Percentiles rank a stretch among this genome's conserved stretches.
Evolutionary conservation across 805 yeast genomes (phyloP).

Genomic region (Saccharomycopsis capsularis): DNA sequence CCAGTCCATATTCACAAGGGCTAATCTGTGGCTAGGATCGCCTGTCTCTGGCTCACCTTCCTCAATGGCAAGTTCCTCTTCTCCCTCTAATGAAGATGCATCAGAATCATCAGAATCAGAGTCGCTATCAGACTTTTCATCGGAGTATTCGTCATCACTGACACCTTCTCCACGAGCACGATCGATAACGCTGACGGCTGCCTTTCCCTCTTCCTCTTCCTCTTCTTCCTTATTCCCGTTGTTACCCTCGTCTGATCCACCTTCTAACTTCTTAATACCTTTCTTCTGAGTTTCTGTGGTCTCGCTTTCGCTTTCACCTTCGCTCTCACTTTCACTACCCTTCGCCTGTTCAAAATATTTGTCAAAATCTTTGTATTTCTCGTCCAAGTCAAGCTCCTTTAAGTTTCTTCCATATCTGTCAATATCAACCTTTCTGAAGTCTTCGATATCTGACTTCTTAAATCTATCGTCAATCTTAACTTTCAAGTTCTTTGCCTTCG

Average conservation of each 20-base stretch:
- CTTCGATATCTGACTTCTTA: constrained; percentile 51
- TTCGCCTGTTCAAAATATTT: constrained; percentile 48
- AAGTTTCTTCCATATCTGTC: constrained; percentile 85
- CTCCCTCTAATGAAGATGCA: constrained; percentile 38
- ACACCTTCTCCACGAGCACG: constrained; percentile 27
- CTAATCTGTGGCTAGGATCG: constrained; percentile 75
- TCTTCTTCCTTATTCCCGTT: constrained; percentile 29
- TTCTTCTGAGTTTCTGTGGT: constrained; percentile 48
- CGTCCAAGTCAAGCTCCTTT: constrained; percentile 32
- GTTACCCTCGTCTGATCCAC: constrained; percentile 39
- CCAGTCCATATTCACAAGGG: constrained; percentile 97
- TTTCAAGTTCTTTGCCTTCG: constrained; percentile 61
- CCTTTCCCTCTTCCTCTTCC: constrained; percentile 25
- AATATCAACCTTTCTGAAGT: constrained; percentile 53
- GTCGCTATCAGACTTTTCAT: constrained; percentile 38
- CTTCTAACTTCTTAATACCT: too few relatives aligned
- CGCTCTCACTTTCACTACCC: constrained; percentile 22
- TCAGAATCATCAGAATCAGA: constrained; percentile 35
- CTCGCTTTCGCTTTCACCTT: constrained; percentile 28
- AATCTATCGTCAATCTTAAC: constrained; percentile 83
- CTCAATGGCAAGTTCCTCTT: constrained; percentile 50
- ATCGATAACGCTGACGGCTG: constrained; percentile 22
- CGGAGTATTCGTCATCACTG: constrained; percentile 23
- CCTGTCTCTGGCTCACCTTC: constrained; percentile 69
- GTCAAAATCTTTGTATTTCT: constrained; percentile 45